A percentile compares a stretch with the other conserved stretches of the same genome.
Evolutionary conservation across 306 rosid genomes (phyloP).

Genomic region (Boehmeria nivea): DNA sequence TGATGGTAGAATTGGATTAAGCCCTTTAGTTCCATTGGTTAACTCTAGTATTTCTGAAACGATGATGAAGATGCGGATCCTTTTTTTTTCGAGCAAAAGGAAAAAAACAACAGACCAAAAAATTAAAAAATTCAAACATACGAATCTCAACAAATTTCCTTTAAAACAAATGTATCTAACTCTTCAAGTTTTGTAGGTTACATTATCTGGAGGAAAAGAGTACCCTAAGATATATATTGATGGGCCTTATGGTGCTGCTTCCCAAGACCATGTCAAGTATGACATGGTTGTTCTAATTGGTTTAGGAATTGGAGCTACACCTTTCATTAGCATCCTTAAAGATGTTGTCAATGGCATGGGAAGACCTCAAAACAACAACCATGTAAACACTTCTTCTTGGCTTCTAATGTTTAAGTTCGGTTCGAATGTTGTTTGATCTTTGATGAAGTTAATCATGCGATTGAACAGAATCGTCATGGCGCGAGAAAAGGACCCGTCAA

Average conservation of each 20-base stretch:
- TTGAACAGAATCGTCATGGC: slow-evolving; percentile 50
- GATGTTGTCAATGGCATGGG: slow-evolving; percentile 39
- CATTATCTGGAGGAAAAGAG: slow-evolving; percentile 26
- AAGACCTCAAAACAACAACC: slow-evolving; percentile 26
- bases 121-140: too few species aligned
- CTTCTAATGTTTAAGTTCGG: not conserved
- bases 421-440: too few species aligned
- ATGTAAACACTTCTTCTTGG: slow-evolving; percentile 27
- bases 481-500: slow-evolving; percentile 49
- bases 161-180: too few species aligned
- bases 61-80: too few species aligned
- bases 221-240: slow-evolving; percentile 74
- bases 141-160: too few species aligned
- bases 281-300: slow-evolving; percentile 69
- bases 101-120: too few species aligned
- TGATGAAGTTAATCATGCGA: too few species aligned
- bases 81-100: too few species aligned
- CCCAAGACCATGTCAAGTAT: slow-evolving; percentile 84
- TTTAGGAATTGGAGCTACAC: slow-evolving; percentile 89
- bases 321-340: slow-evolving; percentile 87
- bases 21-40: too few species aligned
- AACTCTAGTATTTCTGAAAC: too few species aligned
- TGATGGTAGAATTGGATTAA: too few species aligned
- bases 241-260: slow-evolving; percentile 85
- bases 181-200: slow-evolving; percentile 35